Evolutionary conservation across 2,329 filamentous ascomycete genomes (phyloP), one percentile per base, ranked within the genome.

Genomic region (Dothideomycetidae sp.): DNA sequence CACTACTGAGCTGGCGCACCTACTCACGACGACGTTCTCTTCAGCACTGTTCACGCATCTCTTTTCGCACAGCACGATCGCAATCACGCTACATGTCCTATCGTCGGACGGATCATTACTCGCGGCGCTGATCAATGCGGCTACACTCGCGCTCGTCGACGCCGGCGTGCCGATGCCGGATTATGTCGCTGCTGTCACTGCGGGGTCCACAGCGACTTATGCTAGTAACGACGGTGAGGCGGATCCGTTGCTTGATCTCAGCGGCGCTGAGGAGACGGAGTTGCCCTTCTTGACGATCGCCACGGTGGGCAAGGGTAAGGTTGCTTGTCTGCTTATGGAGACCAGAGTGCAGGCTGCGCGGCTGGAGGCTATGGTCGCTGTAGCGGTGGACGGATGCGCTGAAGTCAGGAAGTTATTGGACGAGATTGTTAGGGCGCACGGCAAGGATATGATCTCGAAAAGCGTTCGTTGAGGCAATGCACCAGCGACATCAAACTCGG

Each of bases 121-220:
- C 13, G 85, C 88, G 0, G 81, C 85, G 0, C 83, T 88, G 31
- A 67, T 96, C 48, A 98, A 98, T 53, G 90, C 90, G 3, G 74
- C 81, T 0, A 93, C 88, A 0, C 73, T 98, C 10, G 90, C 90
- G 0, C 73, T 96, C 14, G 78, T 96, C 44, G 90, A 98, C 55
- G 90, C 90, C 1, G 90, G 90, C 36, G 79, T 98, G 13, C 90
- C 90, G 15, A 94, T 96, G 86, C 75, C 77, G 2, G 84, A 93
- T 54, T 92, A 94, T 54, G 72, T 96, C 2, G 76, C 78, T 14
- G 84, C 86, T 4, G 92, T 83, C 60, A 93, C 86, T 1, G 81
- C 84, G 0, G 90, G 86, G 3, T 81, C 78, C 10, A 83, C 80
- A 0, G 76, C 76, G 0, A 71, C 74, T 0, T 72, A 79, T 47